Percentiles rank a stretch among this genome's conserved stretches.
Conservation (phyloP, 2,329 filamentous ascomycete species). For the Cladosporium sp. region DNA sequence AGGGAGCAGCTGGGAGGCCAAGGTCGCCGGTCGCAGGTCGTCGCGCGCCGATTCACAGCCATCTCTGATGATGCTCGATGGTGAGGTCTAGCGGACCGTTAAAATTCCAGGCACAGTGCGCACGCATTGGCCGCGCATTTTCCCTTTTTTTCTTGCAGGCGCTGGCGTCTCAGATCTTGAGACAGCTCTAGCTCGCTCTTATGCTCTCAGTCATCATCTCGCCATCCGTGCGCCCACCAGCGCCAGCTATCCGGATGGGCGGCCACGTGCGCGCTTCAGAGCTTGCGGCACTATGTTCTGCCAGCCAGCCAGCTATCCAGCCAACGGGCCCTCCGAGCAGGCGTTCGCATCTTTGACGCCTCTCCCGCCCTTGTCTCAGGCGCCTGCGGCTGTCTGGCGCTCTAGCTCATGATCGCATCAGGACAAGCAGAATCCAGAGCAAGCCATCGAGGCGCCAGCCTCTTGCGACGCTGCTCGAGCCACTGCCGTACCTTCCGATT, state of each 20-base stretch:
- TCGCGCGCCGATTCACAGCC: neutral
- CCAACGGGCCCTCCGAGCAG: constrained; percentile 16
- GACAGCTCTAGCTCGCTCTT: neutral
- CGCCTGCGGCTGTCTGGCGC: neutral
- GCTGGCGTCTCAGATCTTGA: constrained; percentile 17
- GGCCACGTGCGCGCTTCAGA: constrained; percentile 17
- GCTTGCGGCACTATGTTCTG: neutral
- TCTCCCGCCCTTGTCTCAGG: constrained; percentile 18
- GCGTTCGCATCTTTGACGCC: constrained; percentile 16
- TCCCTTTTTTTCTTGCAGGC: constrained; percentile 8
- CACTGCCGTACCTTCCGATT: constrained; percentile 11
- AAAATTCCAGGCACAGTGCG: neutral
- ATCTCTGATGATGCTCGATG: neutral
- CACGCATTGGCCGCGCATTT: neutral
- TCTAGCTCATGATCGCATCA: constrained; percentile 9
- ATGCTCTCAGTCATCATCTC: neutral
- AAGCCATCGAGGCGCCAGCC: constrained; percentile 16
- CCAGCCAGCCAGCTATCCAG: neutral
- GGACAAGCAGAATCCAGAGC: constrained; percentile 3
- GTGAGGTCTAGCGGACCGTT: constrained; percentile 2
- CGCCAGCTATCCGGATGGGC: constrained; percentile 3
- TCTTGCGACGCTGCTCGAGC: constrained; percentile 1
- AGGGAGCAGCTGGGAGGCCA: neutral
- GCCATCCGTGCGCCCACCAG: constrained; percentile 7
- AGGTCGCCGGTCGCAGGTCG: neutral